Percentiles rank a stretch among this genome's conserved stretches.
Conservation (phyloP, 352 stramenopile genomes). For the Phytophthora colocasiae region DNA sequence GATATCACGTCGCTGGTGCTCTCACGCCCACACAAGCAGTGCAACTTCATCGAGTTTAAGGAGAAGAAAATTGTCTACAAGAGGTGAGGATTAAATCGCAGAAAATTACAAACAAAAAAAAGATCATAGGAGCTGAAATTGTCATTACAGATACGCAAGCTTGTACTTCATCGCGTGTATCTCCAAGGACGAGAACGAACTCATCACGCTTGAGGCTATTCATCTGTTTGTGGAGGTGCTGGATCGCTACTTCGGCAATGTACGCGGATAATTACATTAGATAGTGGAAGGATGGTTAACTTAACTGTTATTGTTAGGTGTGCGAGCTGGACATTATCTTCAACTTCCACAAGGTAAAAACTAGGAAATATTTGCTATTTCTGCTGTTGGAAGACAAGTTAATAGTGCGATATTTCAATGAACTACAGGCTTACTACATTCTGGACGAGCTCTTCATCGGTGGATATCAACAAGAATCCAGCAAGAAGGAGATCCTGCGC, state of each 20-base stretch:
- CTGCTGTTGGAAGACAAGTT: neutral
- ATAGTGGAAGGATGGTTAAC: neutral
- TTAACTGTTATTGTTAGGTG: slow-evolving; percentile 45
- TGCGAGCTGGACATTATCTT: slow-evolving; percentile 99
- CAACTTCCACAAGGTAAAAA: slow-evolving; percentile 98
- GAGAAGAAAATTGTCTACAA: slow-evolving; percentile 99
- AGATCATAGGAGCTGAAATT: neutral
- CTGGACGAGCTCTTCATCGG: slow-evolving; percentile 99
- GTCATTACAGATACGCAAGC: slow-evolving; percentile 90
- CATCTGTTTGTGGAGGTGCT: slow-evolving; percentile 99
- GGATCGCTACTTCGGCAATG: slow-evolving; percentile 97
- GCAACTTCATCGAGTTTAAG: slow-evolving; percentile 98
- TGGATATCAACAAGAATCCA: slow-evolving; percentile 97
- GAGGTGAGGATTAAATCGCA: slow-evolving; percentile 47
- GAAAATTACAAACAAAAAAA: neutral
- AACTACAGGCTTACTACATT: slow-evolving; percentile 96
- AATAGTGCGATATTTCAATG: neutral
- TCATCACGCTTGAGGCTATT: slow-evolving; percentile 98
- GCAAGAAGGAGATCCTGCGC: slow-evolving; percentile 92
- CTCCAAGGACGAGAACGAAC: slow-evolving; percentile 96
- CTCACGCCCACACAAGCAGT: slow-evolving; percentile 83
- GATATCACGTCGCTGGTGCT: slow-evolving; percentile 92
- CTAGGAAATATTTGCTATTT: neutral
- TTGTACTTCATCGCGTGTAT: slow-evolving; percentile 98
- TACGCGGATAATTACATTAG: slow-evolving; percentile 31